Evolutionary conservation across 441 rosid genomes (phyloP).

Genomic region (Erodium texanum): DNA sequence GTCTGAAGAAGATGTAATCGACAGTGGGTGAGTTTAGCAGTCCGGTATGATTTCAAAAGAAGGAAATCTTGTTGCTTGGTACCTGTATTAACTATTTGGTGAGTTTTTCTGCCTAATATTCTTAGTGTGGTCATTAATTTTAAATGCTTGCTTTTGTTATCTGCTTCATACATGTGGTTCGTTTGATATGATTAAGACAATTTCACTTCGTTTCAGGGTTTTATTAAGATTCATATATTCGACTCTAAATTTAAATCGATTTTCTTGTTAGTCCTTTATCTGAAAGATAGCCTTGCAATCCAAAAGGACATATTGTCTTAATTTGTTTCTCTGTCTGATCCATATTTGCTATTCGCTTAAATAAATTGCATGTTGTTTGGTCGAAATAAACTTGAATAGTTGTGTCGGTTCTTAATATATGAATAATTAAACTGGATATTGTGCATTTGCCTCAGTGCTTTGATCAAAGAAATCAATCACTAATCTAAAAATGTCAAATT

Average conservation of each 20-base stretch:
- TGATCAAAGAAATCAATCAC: too few relatives aligned
- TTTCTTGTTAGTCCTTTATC: background rate
- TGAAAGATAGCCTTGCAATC: background rate
- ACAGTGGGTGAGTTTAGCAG: background rate
- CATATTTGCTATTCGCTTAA: too few relatives aligned
- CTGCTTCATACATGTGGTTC: background rate
- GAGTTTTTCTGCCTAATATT: constrained; percentile 14
- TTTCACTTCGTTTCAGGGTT: background rate
- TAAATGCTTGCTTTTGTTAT: background rate
- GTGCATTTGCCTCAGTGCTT: too few relatives aligned
- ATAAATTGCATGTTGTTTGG: too few relatives aligned
- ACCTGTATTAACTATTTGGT: constrained; percentile 50
- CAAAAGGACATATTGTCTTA: too few relatives aligned
- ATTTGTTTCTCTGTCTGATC: too few relatives aligned
- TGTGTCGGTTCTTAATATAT: too few relatives aligned
- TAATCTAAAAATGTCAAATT: too few relatives aligned
- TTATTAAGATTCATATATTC: background rate
- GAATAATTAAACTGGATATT: too few relatives aligned
- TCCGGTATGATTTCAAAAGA: constrained; percentile 33
- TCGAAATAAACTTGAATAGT: too few relatives aligned
- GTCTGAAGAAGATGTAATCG: constrained; percentile 22
- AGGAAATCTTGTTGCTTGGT: constrained; percentile 57
- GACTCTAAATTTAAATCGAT: background rate
- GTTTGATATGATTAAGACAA: background rate
- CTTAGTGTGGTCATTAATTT: background rate